A percentile compares a stretch with the other conserved stretches of the same genome.
Evolutionary conservation across 495 filamentous ascomycete genomes (phyloP).

Genomic region (Friedmanniomyces simplex): DNA sequence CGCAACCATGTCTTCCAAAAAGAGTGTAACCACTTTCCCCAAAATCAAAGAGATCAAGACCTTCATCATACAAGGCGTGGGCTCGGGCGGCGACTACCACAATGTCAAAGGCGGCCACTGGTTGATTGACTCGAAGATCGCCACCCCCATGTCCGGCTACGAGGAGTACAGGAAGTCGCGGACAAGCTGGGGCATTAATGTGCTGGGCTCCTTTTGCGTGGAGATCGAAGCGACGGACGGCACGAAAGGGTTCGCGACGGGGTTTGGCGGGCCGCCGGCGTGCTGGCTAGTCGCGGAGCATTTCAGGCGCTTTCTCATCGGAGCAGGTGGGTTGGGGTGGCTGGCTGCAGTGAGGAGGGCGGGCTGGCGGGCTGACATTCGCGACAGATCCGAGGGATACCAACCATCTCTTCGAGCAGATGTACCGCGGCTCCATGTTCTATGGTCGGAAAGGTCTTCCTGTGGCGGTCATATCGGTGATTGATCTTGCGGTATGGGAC

Average conservation of each 20-base stretch:
- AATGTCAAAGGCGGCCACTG: conserved; percentile 90
- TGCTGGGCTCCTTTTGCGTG: conserved; percentile 86
- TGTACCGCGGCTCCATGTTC: conserved; percentile 93
- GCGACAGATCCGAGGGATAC: conserved; percentile 66
- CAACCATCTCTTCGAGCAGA: conserved; percentile 83
- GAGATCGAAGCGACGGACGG: conserved; percentile 83
- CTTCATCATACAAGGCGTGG: conserved; percentile 74
- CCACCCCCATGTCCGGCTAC: conserved; percentile 82
- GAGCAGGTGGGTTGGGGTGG: conserved; percentile 41
- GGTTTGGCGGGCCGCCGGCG: conserved; percentile 84
- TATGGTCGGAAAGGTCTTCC: conserved; percentile 88
- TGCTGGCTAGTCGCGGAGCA: conserved; percentile 89
- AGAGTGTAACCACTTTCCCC: conserved; percentile 38
- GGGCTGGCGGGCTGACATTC: not conserved
- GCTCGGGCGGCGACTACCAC: conserved; percentile 87
- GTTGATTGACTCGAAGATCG: conserved; percentile 83
- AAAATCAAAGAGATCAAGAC: conserved; percentile 72
- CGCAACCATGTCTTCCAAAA: not conserved
- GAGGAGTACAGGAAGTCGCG: conserved; percentile 76
- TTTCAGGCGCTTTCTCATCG: conserved; percentile 82
- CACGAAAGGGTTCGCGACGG: conserved; percentile 83
- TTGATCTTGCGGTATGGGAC: conserved; percentile 89
- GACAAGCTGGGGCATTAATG: conserved; percentile 93
- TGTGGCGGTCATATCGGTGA: conserved; percentile 82
- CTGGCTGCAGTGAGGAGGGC: not conserved